phyloP scores from a whole-genome alignment of 345 rosid genomes.

The Eucalyptus melliodora region DNA sequence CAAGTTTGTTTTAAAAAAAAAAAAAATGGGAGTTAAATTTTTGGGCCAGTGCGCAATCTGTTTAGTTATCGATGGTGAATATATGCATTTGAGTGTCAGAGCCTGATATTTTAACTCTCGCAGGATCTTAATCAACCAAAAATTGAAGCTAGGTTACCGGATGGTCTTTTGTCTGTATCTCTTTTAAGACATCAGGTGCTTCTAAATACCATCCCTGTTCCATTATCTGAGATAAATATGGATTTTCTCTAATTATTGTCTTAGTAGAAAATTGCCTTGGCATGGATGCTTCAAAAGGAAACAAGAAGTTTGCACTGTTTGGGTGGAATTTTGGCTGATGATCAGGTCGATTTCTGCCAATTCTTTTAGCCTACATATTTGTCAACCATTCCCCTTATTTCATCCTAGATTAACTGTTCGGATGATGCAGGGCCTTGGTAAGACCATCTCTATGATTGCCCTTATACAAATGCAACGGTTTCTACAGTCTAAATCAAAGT shows the following conservation, averaged over 20 bases:
- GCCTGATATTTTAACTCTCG: not conserved
- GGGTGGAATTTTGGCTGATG: constrained; percentile 99
- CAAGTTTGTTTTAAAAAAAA: not conserved
- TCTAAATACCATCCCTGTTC: not conserved
- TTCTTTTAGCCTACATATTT: not conserved
- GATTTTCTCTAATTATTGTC: not conserved
- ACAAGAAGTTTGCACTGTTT: constrained; percentile 65
- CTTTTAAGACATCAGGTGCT: constrained; percentile 91
- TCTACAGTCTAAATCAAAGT: constrained; percentile 38
- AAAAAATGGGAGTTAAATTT: not conserved
- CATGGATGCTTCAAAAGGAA: constrained; percentile 96
- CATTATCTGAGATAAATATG: not conserved
- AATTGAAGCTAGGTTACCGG: constrained; percentile 52
- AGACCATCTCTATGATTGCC: constrained; percentile 91
- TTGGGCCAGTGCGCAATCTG: not conserved
- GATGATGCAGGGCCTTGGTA: constrained; percentile 81
- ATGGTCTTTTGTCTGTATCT: constrained; percentile 76
- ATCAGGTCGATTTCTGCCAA: constrained; percentile 48
- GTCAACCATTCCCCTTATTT: not conserved
- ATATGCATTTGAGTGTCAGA: not conserved
- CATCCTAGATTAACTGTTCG: not conserved
- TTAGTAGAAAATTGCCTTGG: constrained; percentile 88
- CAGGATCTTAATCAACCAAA: constrained; percentile 91
- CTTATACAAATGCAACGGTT: constrained; percentile 72
- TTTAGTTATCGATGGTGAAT: not conserved